A percentile compares a stretch with the other conserved stretches of the same genome.
These are phyloP conservation scores for Daldinia caldariorum DNA, from an alignment of 495 filamentous ascomycete species.

Conservation along the genomic window DNA sequence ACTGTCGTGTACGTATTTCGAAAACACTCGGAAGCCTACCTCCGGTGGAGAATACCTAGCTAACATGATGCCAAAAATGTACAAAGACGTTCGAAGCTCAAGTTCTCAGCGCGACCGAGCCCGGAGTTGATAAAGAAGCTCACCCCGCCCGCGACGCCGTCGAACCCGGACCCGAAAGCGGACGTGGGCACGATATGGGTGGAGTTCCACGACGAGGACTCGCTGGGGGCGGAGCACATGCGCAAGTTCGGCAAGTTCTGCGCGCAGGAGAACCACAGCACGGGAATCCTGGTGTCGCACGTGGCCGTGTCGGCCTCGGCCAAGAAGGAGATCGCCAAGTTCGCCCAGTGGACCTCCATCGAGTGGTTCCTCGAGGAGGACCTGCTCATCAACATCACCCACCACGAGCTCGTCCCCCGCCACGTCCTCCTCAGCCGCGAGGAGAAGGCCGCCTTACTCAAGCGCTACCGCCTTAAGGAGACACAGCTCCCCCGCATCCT, in stretches of 20 bases:
- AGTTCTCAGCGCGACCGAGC: slow-evolving; percentile 84
- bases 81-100: slow-evolving; percentile 79
- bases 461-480: slow-evolving; percentile 95
- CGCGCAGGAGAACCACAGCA: slow-evolving; percentile 78
- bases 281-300: slow-evolving; percentile 86
- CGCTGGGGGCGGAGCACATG: slow-evolving; percentile 90
- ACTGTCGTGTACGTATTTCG: slow-evolving; percentile 69
- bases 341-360: slow-evolving; percentile 75
- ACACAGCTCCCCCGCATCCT: slow-evolving; percentile 94
- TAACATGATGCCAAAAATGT: slow-evolving; percentile 37
- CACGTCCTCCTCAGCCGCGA: slow-evolving; percentile 89
- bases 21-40: slow-evolving; percentile 6
- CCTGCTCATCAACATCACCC: slow-evolving; percentile 96
- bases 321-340: slow-evolving; percentile 79
- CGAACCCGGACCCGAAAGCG: slow-evolving; percentile 70
- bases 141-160: slow-evolving; percentile 69
- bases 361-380: slow-evolving; percentile 97
- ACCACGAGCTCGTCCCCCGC: slow-evolving; percentile 95
- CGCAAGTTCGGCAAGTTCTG: slow-evolving; percentile 86
- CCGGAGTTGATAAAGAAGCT: slow-evolving; percentile 85
- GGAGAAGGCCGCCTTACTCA: slow-evolving; percentile 84
- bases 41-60: slow-evolving; percentile 33
- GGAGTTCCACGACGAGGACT: slow-evolving; percentile 79
- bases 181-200: slow-evolving; percentile 92
- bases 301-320: slow-evolving; percentile 85